Conservation (phyloP, 495 filamentous ascomycete genomes). For the Hypoxylon lienhwacheense region DNA sequence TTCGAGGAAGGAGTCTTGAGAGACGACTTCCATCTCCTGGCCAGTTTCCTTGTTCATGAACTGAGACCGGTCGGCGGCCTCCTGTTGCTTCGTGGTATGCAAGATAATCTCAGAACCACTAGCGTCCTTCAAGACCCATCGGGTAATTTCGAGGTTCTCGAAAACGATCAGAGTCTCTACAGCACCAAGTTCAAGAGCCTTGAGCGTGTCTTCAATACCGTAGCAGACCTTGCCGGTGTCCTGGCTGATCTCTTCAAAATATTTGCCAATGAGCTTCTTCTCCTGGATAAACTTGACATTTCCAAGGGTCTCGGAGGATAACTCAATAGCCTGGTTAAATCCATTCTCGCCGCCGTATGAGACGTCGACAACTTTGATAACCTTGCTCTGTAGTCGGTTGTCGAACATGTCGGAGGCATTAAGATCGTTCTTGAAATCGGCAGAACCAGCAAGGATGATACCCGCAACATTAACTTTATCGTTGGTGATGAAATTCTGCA, state of each 20-base stretch:
- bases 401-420: conserved; percentile 99
- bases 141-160: conserved; percentile 91
- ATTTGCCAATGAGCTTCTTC: conserved; percentile 98
- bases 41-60: conserved; percentile 96
- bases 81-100: conserved; percentile 86
- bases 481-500: conserved; percentile 96
- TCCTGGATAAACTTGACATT: conserved; percentile 99
- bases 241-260: conserved; percentile 98
- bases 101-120: conserved; percentile 70
- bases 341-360: conserved; percentile 99
- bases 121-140: conserved; percentile 82
- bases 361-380: conserved; percentile 98
- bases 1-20: conserved; percentile 89
- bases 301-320: conserved; percentile 91
- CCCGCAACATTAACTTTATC: conserved; percentile 98
- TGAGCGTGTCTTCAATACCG: conserved; percentile 94
- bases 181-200: conserved; percentile 94
- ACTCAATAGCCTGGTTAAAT: conserved; percentile 98
- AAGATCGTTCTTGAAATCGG: conserved; percentile 99
- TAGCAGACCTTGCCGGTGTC: conserved; percentile 96
- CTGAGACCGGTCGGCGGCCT: conserved; percentile 68
- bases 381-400: conserved; percentile 82
- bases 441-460: conserved; percentile 91
- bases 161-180: conserved; percentile 96
- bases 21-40: conserved; percentile 90